A percentile compares a stretch with the other conserved stretches of the same genome.
Evolutionary conservation across 305 asterid genomes (phyloP).

Genomic region (Fraxinus albicans): DNA sequence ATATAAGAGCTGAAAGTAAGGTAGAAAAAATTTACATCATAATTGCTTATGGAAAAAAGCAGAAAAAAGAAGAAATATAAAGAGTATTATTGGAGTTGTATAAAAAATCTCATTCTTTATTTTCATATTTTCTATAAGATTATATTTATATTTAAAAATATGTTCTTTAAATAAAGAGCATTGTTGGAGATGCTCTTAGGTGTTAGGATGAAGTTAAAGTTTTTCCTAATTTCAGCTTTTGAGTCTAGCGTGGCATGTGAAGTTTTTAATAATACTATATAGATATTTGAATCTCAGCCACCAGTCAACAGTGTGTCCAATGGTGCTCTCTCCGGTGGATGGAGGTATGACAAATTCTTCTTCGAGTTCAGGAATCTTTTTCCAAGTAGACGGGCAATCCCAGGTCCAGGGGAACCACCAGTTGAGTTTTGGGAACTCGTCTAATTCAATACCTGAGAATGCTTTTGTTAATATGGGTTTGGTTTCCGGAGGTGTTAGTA

Average conservation of each 20-base stretch:
- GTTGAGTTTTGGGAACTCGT: constrained; percentile 64
- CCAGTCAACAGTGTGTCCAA: constrained; percentile 46
- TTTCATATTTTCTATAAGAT: background rate
- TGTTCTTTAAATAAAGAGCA: background rate
- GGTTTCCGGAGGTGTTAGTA: constrained; percentile 60
- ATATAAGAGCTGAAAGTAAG: background rate
- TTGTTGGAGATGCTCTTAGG: background rate
- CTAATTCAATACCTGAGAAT: constrained; percentile 56
- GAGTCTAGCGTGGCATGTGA: constrained; percentile 15
- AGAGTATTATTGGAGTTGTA: background rate
- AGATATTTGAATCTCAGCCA: constrained; percentile 49
- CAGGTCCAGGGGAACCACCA: constrained; percentile 62
- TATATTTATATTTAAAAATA: background rate
- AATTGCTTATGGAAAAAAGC: background rate
- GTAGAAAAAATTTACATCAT: background rate
- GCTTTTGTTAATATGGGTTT: constrained; percentile 51
- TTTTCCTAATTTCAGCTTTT: constrained; percentile 12
- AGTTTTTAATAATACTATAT: constrained; percentile 35
- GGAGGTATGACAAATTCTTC: constrained; percentile 81
- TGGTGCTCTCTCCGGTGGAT: constrained; percentile 71
- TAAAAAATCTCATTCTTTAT: background rate
- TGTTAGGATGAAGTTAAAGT: background rate
- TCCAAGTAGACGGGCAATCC: constrained; percentile 72
- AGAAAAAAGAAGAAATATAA: background rate
- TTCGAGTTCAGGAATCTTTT: constrained; percentile 82